Evolutionary conservation across 1,139 yeast genomes (phyloP).

Genomic region (Blastobotrys persicus): DNA sequence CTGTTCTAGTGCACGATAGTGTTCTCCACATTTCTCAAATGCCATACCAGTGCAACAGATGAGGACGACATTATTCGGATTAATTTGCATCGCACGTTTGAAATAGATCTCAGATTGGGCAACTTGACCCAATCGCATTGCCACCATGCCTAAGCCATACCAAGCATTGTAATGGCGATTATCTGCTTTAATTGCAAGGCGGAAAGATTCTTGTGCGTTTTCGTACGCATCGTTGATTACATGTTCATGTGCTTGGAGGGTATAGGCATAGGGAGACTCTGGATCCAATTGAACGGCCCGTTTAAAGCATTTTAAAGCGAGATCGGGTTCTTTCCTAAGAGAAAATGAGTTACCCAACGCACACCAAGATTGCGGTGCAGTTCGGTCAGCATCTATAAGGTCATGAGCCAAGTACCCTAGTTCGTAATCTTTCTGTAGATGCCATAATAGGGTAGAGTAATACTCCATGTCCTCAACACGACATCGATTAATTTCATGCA

Average conservation of each 20-base stretch:
- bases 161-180: conserved; percentile 89
- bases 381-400: conserved; percentile 61
- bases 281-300: conserved; percentile 72
- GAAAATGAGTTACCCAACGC: conserved; percentile 88
- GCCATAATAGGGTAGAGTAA: conserved; percentile 91
- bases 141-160: conserved; percentile 95
- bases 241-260: conserved; percentile 91
- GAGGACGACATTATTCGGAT: conserved; percentile 86
- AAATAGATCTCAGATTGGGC: conserved; percentile 84
- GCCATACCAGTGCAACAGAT: conserved; percentile 96
- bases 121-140: conserved; percentile 80
- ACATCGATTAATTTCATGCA: conserved; percentile 73
- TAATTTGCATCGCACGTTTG: conserved; percentile 80
- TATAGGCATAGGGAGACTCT: conserved; percentile 83
- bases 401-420: conserved; percentile 81
- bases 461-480: conserved; percentile 87
- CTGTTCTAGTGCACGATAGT: conserved; percentile 72
- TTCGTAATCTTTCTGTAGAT: conserved; percentile 77
- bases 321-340: conserved; percentile 79
- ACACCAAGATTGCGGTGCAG: conserved; percentile 86
- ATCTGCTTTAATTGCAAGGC: conserved; percentile 74
- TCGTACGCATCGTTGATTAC: conserved; percentile 88
- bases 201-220: conserved; percentile 79
- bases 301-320: conserved; percentile 83
- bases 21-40: conserved; percentile 69